These are phyloP conservation scores for Eucalyptus viminalis DNA, from an alignment of 345 rosid genomes.

Conservation along the genomic window DNA sequence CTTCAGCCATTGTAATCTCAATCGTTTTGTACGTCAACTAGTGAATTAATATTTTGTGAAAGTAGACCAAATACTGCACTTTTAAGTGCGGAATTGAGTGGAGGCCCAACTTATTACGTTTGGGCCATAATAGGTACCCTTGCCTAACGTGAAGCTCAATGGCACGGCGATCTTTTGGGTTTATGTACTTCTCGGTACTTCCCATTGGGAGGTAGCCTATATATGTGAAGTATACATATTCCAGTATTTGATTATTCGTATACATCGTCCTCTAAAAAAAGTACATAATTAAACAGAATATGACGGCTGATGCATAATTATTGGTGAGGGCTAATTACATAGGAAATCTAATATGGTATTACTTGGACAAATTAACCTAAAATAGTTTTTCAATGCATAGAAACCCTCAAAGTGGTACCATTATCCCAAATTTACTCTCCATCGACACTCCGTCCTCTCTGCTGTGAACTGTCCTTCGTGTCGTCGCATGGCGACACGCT, in stretches of 20 bases:
- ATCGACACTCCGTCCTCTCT: not conserved
- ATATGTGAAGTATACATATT: not conserved
- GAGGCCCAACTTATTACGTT: not conserved
- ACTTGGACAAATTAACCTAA: not conserved
- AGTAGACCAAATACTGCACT: not conserved
- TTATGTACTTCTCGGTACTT: not conserved
- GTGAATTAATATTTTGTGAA: not conserved
- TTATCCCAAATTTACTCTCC: not conserved
- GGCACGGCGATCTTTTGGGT: not conserved
- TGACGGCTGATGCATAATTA: not conserved
- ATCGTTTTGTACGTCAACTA: not conserved
- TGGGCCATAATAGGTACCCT: not conserved
- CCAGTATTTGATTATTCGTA: not conserved
- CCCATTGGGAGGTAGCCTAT: not conserved
- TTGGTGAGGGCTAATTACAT: not conserved
- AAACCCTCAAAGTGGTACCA: not conserved
- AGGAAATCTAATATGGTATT: not conserved
- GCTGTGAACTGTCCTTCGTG: not conserved
- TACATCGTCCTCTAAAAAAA: not conserved
- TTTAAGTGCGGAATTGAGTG: not conserved
- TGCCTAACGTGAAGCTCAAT: not conserved
- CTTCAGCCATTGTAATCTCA: not conserved
- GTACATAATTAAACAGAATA: not conserved
- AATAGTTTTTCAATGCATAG: not conserved
- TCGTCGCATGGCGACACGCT: rapidly evolving